Conservation (phyloP, 2,329 filamentous ascomycete species). For the Calonectria crousiana region DNA sequence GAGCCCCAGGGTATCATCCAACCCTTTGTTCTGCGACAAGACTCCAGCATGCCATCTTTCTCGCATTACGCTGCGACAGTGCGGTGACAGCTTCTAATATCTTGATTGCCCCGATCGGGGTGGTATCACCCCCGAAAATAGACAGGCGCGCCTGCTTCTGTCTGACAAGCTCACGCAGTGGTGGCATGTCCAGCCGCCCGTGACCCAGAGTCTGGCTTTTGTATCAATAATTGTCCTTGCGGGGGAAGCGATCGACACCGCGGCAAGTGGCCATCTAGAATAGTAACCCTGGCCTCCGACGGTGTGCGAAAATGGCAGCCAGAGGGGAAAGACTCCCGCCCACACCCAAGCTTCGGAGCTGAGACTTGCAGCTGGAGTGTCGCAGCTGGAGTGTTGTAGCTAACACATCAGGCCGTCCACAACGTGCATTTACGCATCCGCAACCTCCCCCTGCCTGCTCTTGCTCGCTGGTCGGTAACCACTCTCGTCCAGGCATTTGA, state of each 20-base stretch:
- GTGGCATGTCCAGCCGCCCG: slow-evolving; percentile 33
- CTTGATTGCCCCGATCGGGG: not conserved
- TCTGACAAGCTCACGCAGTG: slow-evolving; percentile 26
- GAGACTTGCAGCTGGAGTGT: slow-evolving; percentile 10
- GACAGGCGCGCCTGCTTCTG: slow-evolving; percentile 26
- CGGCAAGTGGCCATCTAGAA: slow-evolving; percentile 16
- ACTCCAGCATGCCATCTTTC: not conserved
- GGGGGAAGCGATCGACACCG: slow-evolving; percentile 35
- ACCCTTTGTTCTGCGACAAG: not conserved
- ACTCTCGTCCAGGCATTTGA: not conserved
- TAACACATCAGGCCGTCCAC: not conserved
- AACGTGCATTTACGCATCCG: not conserved
- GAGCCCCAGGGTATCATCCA: not conserved
- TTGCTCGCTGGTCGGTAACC: not conserved
- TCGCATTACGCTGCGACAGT: not conserved
- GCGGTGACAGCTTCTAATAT: not conserved
- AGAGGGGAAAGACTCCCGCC: not conserved
- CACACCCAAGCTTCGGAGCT: not conserved
- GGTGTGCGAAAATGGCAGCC: not conserved
- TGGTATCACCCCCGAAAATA: slow-evolving; percentile 24
- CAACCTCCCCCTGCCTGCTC: not conserved
- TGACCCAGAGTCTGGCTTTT: slow-evolving; percentile 1
- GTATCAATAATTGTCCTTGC: slow-evolving; percentile 17
- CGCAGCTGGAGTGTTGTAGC: slow-evolving; percentile 13
- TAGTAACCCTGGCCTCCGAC: not conserved